Evolutionary conservation across 306 rosid species (phyloP).

Genomic region (Vigna unguiculata): DNA sequence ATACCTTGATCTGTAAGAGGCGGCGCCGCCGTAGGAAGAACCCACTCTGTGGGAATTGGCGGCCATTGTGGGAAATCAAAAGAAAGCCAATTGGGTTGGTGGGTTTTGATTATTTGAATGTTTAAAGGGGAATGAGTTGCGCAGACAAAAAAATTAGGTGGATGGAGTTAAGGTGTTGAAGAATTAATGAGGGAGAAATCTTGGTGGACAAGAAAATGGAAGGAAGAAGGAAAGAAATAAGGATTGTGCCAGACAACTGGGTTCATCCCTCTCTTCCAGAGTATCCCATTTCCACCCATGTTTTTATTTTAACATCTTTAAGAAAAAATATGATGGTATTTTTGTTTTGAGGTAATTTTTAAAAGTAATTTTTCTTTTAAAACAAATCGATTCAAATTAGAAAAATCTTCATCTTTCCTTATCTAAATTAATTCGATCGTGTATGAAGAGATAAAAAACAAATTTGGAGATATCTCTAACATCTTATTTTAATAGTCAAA

Average conservation of each 20-base stretch:
- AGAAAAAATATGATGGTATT: not conserved
- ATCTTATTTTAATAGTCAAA: no score
- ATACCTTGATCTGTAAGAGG: slow-evolving; percentile 77
- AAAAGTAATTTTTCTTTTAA: no score
- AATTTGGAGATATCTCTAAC: no score
- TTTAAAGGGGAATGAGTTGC: not conserved
- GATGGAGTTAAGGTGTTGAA: not conserved
- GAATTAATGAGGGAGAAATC: not conserved
- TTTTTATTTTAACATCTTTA: not conserved
- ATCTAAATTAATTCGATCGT: no score
- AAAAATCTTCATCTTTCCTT: no score
- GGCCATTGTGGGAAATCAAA: slow-evolving; percentile 55
- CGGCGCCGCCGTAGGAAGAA: slow-evolving; percentile 60
- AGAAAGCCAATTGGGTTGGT: slow-evolving; percentile 5
- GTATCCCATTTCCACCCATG: not conserved
- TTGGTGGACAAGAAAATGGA: slow-evolving; percentile 5
- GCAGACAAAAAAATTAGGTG: not conserved
- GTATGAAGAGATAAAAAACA: no score
- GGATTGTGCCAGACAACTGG: not conserved
- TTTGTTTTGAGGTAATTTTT: not conserved
- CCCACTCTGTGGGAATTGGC: slow-evolving; percentile 56
- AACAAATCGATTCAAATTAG: no score
- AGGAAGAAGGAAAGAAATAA: not conserved
- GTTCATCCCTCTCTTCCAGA: not conserved
- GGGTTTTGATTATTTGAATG: not conserved